Percentiles rank a stretch among this genome's conserved stretches.
Conservation (phyloP, 108 stramenopile species). For the Skeletonema potamos region DNA sequence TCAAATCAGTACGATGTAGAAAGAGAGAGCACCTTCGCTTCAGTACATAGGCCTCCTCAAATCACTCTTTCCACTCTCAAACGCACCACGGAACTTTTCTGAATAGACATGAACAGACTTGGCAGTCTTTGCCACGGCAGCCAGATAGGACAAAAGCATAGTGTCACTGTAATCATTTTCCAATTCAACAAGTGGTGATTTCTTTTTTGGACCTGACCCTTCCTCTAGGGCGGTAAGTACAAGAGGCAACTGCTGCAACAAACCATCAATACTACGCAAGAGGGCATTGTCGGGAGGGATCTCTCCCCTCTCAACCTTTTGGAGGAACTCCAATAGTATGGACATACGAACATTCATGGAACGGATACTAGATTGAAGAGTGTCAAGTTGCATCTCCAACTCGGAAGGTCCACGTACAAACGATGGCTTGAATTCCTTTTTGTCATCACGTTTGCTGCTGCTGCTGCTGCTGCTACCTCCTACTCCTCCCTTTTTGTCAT, state of each 20-base stretch:
- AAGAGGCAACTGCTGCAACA: slow-evolving; percentile 41
- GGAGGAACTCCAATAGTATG: slow-evolving; percentile 56
- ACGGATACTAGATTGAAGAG: slow-evolving; percentile 38
- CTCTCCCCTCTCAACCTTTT: slow-evolving; percentile 30
- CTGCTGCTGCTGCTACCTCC: too few relatives aligned
- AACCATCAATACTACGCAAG: slow-evolving; percentile 44
- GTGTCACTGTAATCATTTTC: slow-evolving; percentile 54
- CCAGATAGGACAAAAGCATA: slow-evolving; percentile 56
- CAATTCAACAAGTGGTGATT: slow-evolving; percentile 19
- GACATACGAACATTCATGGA: slow-evolving; percentile 65
- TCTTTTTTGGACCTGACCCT: background rate
- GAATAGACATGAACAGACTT: slow-evolving; percentile 62
- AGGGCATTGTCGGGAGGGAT: slow-evolving; percentile 22
- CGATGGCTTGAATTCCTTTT: slow-evolving; percentile 8
- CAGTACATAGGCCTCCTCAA: slow-evolving; percentile 10
- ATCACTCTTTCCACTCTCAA: slow-evolving; percentile 21
- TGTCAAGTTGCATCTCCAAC: slow-evolving; percentile 32
- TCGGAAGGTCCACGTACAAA: slow-evolving; percentile 30
- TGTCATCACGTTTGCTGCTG: background rate
- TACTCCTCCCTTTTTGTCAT: slow-evolving; percentile 19
- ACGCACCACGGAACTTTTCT: slow-evolving; percentile 63
- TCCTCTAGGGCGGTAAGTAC: slow-evolving; percentile 36
- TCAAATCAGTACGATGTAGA: too few relatives aligned
- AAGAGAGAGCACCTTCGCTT: background rate
- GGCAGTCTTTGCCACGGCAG: slow-evolving; percentile 60